Conservation (phyloP, 2,329 filamentous ascomycete genomes). For the Polychaeton citri region DNA sequence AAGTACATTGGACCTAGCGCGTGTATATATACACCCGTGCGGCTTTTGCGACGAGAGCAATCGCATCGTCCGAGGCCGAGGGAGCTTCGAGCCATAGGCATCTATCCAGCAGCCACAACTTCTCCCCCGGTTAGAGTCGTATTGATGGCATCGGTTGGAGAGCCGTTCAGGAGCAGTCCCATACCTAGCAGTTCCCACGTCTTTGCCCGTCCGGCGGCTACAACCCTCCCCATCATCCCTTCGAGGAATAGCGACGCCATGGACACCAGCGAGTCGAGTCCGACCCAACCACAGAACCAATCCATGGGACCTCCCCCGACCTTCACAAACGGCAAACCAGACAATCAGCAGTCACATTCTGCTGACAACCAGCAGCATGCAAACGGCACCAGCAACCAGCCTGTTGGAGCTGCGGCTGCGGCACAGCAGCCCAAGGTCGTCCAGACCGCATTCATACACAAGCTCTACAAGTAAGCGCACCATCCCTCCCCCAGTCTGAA, state of each 20-base stretch:
- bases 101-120: neutral
- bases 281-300: slow-evolving; percentile 2
- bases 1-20: neutral
- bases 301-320: slow-evolving; percentile 14
- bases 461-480: slow-evolving; percentile 77
- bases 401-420: slow-evolving; percentile 50
- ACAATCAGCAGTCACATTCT: neutral
- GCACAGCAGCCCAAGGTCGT: slow-evolving; percentile 94
- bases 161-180: slow-evolving; percentile 23
- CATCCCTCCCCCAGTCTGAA: neutral
- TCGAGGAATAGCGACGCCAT: slow-evolving; percentile 17
- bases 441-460: slow-evolving; percentile 97
- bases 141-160: slow-evolving; percentile 31
- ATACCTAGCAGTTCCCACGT: slow-evolving; percentile 14
- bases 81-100: neutral
- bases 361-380: slow-evolving; percentile 2
- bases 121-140: slow-evolving; percentile 1
- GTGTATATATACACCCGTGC: neutral
- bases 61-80: neutral
- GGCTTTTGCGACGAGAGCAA: neutral
- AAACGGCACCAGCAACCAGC: slow-evolving; percentile 30
- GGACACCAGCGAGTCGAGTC: slow-evolving; percentile 15
- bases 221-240: slow-evolving; percentile 17
- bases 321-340: neutral
- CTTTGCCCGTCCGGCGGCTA: slow-evolving; percentile 9